Base-by-base conservation (phyloP, 495 filamentous ascomycete species). In the Geoglossum glabrum region DNA sequence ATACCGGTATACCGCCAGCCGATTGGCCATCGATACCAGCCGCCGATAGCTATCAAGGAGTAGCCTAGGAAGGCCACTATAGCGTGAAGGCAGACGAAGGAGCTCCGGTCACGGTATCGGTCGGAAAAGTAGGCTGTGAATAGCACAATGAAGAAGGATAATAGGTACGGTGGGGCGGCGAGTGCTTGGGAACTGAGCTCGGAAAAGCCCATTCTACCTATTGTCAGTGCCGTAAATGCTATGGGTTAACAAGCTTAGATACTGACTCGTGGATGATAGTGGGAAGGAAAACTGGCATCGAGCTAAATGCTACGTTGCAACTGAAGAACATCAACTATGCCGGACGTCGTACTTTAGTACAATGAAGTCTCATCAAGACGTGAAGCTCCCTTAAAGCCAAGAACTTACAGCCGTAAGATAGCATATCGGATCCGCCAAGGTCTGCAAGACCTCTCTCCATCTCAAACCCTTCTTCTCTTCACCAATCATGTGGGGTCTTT, bases 391-490 rank as follows among this genome's bases (percentile, higher is more conserved):
- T n/a, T n/a, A n/a, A n/a, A 38, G 23, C 10, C 15, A 6, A 27
- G 40, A n/a, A 68, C 74, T 67, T 55, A 78, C 67, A 65, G 85
- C 79, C 19, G 83, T 83, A 13, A 87, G 72, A 66, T 84, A 88
- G 45, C 77, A 75, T 57, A 87, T 86, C 2, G 73, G 62, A 64
- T 85, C 81, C 21, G 74, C 58, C 6, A 87, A 66, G 10, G 77
- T 76, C 55, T 69, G 63, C 1, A 73, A 67, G 30, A 86, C 63
- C 52, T 88, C 84, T 54, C 72, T 79, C 62, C 74, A 77, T 56
- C 76, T 69, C 21, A 87, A 64, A 13, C 76, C 73, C 1, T 76
- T 64, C 10, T 78, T 71, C 78, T 80, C 8, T 82, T 80, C n/a
- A 60, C 55, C 26, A 85, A 66, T 0, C 74, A 74, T 43, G 72